Evolutionary conservation across 1,139 yeast species (phyloP), one percentile per base, ranked within the genome.

Genomic region (Zygoascus meyerae): DNA sequence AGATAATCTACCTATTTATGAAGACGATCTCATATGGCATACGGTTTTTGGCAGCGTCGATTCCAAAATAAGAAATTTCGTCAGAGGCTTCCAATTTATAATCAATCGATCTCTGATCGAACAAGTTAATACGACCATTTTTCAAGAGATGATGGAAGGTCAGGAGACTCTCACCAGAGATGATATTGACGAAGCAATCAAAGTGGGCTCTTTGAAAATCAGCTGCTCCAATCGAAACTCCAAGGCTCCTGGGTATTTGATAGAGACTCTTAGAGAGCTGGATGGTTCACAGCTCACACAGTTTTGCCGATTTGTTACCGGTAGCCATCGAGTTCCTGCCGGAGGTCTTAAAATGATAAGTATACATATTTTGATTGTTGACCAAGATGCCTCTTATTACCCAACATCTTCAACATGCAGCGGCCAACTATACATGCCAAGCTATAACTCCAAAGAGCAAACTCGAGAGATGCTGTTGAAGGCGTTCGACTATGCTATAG

Each of bases 381-480:
- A 58, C 1, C 40, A 52, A 4, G 56, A 55, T 18, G 42, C 44
- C 32, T n/a, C 50, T 10, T 42, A 53, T 11, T 42, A 61, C 6
- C 65, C 66, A 7, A 51, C 62, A 1, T 55, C 66, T 3, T 55
- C 62, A 1, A 61, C 61, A 2, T 62, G 66, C 38, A 57, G 59
- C 35, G 53, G 58, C 18, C 46, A 55, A 9, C 43, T 62, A 32
- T 43, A 58, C 11, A 49, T 62, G 18, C 65, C 66, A 2, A 54
- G 49, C n/a, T 62, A 61, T 40, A 34, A 34, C 5, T 44, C 51
- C 14, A 44, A 45, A 26, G 46, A 45, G 5, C 46, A 47, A 29
- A 44, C 61, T 38, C 48, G 50, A 31, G 46, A 46, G 33, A 53
- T 50, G 49, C 47, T 62, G 31, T 38, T 48, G 15, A 45, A 48